Percentiles rank a stretch among this genome's conserved stretches.
Evolutionary conservation across 106 monocot genomes (phyloP).

Genomic region (Dactylorhiza incarnata): DNA sequence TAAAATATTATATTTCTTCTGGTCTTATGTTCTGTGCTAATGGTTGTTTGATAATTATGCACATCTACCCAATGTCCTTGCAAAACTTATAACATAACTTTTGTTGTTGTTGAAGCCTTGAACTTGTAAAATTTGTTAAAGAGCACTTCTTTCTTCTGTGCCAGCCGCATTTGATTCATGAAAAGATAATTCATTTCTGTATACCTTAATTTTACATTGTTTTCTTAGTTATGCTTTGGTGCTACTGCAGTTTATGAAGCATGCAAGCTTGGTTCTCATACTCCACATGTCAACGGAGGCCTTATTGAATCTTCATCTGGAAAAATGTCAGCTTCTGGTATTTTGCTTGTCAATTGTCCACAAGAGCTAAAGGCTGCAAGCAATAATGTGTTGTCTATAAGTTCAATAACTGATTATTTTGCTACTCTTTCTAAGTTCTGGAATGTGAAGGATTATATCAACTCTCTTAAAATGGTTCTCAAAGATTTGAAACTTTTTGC

Average conservation of each 20-base stretch:
- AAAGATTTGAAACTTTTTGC: slow-evolving; percentile 51
- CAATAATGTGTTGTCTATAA: slow-evolving; percentile 27
- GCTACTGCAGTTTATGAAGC: slow-evolving; percentile 73
- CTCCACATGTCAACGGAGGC: slow-evolving; percentile 35
- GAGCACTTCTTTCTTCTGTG: not conserved
- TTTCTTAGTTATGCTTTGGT: not conserved
- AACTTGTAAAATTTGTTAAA: not conserved
- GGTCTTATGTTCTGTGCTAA: not conserved
- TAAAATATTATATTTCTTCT: not conserved
- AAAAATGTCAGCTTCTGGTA: slow-evolving; percentile 47
- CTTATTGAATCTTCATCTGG: slow-evolving; percentile 46
- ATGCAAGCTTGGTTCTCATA: slow-evolving; percentile 86
- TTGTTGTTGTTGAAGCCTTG: not conserved
- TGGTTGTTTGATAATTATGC: not conserved
- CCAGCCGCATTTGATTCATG: not conserved
- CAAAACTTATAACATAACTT: not conserved
- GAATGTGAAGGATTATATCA: slow-evolving; percentile 48
- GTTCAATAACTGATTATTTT: slow-evolving; percentile 58
- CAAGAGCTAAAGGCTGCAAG: slow-evolving; percentile 48
- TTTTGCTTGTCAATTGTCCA: slow-evolving; percentile 76
- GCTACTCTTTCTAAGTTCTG: slow-evolving; percentile 51
- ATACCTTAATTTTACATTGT: not conserved
- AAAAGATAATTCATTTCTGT: not conserved
- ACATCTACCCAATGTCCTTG: not conserved
- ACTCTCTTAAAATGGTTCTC: slow-evolving; percentile 44